Percentiles rank a stretch among this genome's conserved stretches.
Conservation (phyloP, 495 filamentous ascomycete genomes). For the Penicillium lagena region DNA sequence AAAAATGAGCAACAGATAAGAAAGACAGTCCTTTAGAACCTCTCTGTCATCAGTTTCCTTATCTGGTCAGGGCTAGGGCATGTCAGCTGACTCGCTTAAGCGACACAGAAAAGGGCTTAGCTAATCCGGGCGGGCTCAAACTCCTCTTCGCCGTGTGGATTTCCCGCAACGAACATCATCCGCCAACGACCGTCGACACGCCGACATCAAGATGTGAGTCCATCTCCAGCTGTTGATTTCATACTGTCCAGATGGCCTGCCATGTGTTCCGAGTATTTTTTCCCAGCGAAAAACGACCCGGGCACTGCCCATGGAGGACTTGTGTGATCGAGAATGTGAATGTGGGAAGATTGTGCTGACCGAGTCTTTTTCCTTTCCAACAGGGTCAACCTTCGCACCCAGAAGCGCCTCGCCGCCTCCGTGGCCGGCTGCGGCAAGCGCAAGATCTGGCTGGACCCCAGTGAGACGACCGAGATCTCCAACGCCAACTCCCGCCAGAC, state of each 20-base stretch:
- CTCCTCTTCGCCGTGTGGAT: slow-evolving; percentile 33
- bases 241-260: slow-evolving; percentile 5
- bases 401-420: slow-evolving; percentile 98
- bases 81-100: slow-evolving; percentile 32
- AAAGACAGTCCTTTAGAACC: not conserved
- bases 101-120: slow-evolving; percentile 27
- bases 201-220: slow-evolving; percentile 52
- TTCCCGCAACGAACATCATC: slow-evolving; percentile 47
- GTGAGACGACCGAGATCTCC: slow-evolving; percentile 98
- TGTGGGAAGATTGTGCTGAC: slow-evolving; percentile 27
- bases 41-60: not conserved
- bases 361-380: slow-evolving; percentile 21
- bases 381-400: slow-evolving; percentile 99
- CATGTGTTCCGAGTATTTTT: slow-evolving; percentile 2
- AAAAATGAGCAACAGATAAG: too few species aligned
- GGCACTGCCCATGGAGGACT: too few species aligned
- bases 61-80: not conserved
- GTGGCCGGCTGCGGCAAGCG: slow-evolving; percentile 97
- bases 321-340: not conserved
- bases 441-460: slow-evolving; percentile 99
- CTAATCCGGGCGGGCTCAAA: slow-evolving; percentile 43
- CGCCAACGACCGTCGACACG: slow-evolving; percentile 49
- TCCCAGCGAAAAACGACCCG: too few species aligned
- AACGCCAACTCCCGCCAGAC: slow-evolving; percentile 99
- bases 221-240: slow-evolving; percentile 20